These are phyloP conservation scores for Nicotiana obtusifolia DNA, from an alignment of 257 asterid genomes.

Conservation along the genomic window DNA sequence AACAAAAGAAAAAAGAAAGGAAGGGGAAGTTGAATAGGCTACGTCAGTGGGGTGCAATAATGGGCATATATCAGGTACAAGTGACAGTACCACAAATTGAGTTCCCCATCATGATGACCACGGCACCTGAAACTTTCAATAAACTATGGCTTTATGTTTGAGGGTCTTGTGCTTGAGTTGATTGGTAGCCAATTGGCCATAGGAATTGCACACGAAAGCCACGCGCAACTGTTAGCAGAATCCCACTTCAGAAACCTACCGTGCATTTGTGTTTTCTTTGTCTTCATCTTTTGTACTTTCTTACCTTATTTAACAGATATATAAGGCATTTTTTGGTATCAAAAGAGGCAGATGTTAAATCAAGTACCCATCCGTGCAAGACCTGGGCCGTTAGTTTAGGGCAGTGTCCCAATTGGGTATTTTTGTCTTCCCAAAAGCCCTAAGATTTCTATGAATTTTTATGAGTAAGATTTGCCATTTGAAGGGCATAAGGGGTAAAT, in stretches of 20 bases:
- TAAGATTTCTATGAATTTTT: constrained; percentile 11
- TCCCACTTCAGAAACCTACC: constrained; percentile 22
- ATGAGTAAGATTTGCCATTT: constrained; percentile 3
- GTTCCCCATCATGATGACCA: constrained; percentile 37
- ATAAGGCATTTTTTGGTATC: constrained; percentile 19
- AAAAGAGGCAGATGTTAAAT: constrained; percentile 43
- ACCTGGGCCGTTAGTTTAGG: constrained; percentile 50
- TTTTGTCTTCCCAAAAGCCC: constrained; percentile 4
- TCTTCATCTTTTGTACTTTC: constrained; percentile 8
- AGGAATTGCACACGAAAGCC: constrained; percentile 34
- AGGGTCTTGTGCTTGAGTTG: constrained; percentile 25
- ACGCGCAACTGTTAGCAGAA: constrained; percentile 38
- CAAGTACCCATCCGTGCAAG: constrained; percentile 40
- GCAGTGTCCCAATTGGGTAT: constrained; percentile 26
- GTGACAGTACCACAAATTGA: constrained; percentile 23
- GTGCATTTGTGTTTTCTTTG: constrained; percentile 32
- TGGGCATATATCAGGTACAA: constrained; percentile 15
- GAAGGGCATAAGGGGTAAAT: constrained; percentile 28
- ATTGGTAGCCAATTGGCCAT: constrained; percentile 29
- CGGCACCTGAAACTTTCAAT: constrained; percentile 6
- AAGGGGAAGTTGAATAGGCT: constrained; percentile 1
- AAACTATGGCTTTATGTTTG: background rate
- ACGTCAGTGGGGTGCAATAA: constrained; percentile 17
- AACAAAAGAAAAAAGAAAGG: background rate
- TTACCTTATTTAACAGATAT: constrained; percentile 18